phyloP scores from a whole-genome alignment of 495 filamentous ascomycete species.

The Entonaema liquescens region DNA sequence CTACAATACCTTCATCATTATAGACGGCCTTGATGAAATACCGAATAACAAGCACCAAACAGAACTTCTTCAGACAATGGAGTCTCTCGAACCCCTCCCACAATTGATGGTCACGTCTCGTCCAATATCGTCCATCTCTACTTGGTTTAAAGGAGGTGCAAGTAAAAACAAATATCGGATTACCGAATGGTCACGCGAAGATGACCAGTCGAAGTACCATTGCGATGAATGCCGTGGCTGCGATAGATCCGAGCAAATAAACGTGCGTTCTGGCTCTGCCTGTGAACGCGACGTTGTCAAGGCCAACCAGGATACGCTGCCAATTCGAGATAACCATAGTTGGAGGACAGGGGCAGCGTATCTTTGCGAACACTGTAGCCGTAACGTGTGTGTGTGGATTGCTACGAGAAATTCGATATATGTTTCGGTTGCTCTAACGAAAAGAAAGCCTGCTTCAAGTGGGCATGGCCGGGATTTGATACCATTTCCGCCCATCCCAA shows the following conservation, averaged over 20 bases:
- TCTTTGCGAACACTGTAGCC: background rate
- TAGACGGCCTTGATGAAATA: background rate
- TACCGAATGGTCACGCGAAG: background rate
- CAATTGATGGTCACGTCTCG: background rate
- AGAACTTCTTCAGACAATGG: background rate
- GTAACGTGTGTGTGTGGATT: background rate
- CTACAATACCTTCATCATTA: background rate
- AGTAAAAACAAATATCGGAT: background rate
- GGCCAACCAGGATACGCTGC: background rate
- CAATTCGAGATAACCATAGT: background rate
- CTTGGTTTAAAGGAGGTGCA: background rate
- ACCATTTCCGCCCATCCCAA: background rate
- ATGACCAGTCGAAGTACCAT: background rate
- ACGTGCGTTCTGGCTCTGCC: too few relatives aligned
- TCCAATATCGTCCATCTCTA: background rate
- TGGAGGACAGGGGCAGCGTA: background rate
- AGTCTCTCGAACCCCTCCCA: background rate
- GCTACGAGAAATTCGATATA: background rate
- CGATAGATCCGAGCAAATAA: too few relatives aligned
- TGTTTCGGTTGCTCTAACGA: background rate
- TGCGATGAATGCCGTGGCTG: background rate
- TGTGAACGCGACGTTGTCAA: background rate
- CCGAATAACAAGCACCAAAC: background rate
- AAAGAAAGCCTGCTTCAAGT: background rate
- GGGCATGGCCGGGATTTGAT: background rate